Evolutionary conservation across 192 early-diverging fungal species (phyloP).

Genomic region (Oehlia diaphana): DNA sequence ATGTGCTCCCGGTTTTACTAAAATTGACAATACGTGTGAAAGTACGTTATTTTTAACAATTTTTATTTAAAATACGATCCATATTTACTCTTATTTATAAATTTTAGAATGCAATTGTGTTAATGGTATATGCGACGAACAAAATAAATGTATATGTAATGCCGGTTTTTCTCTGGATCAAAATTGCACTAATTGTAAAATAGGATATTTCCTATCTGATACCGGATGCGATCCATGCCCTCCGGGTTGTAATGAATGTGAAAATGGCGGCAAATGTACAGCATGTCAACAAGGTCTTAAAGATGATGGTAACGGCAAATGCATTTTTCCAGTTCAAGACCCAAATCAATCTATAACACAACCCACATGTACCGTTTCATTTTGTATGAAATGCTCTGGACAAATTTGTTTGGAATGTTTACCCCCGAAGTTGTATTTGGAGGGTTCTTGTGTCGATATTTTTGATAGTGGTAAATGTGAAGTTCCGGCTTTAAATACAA

Average conservation of each 20-base stretch:
- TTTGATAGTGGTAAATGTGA: background rate
- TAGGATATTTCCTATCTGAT: background rate
- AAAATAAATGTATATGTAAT: slow-evolving; percentile 15
- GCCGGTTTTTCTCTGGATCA: background rate
- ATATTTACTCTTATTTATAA: background rate
- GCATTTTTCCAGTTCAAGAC: background rate
- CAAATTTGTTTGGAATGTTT: background rate
- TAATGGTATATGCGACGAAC: background rate
- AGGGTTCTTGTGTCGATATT: background rate
- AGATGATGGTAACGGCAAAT: background rate
- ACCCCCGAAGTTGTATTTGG: background rate
- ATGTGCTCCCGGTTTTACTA: slow-evolving; percentile 22
- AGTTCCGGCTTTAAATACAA: background rate
- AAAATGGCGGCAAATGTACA: slow-evolving; percentile 1
- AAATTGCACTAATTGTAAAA: background rate
- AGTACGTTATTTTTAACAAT: background rate
- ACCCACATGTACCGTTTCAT: background rate
- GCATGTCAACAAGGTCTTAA: background rate
- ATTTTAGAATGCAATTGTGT: slow-evolving; percentile 12
- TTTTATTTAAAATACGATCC: background rate
- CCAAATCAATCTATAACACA: too few species aligned
- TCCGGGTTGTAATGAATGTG: background rate
- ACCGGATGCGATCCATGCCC: background rate
- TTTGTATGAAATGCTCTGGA: slow-evolving; percentile 1
- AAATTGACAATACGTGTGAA: background rate